Percentiles rank a stretch among this genome's conserved stretches.
Evolutionary conservation across 208 protist genomes (phyloP).

Genomic region (Herpetomonas tarakana): DNA sequence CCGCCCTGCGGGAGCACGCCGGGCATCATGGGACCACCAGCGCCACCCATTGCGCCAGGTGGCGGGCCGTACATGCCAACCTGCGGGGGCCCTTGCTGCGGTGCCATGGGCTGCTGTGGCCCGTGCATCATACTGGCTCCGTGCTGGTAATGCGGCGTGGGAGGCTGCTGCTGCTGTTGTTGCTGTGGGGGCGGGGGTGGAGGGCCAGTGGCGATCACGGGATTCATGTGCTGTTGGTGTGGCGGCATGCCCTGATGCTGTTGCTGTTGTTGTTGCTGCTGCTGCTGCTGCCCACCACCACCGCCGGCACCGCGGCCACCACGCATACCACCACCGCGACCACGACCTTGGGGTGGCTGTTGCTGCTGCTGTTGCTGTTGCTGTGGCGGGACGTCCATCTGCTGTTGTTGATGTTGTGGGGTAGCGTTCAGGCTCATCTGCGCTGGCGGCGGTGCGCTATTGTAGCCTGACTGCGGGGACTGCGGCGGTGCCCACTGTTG

Average conservation of each 20-base stretch:
- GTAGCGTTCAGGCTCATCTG: not conserved
- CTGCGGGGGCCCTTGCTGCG: not conserved
- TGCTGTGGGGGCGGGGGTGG: slow-evolving; percentile 11
- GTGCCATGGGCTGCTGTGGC: not conserved
- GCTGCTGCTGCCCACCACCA: slow-evolving; percentile 17
- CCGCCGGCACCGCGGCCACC: no score
- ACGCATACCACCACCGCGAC: no score
- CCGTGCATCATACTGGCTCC: not conserved
- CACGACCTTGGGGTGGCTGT: slow-evolving; percentile 17
- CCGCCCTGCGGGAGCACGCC: slow-evolving; percentile 5
- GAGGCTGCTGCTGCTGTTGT: slow-evolving; percentile 9
- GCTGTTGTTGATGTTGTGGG: slow-evolving; percentile 21
- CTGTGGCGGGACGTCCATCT: slow-evolving; percentile 33
- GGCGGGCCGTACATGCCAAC: slow-evolving; percentile 3
- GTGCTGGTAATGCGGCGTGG: not conserved
- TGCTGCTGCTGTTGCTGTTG: slow-evolving; percentile 29
- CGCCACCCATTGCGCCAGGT: not conserved
- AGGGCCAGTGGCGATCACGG: not conserved
- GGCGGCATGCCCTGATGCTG: slow-evolving; percentile 19
- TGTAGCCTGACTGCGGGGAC: not conserved
- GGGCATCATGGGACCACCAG: not conserved
- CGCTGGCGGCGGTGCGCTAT: not conserved
- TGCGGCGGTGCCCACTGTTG: not conserved
- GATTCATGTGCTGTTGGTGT: slow-evolving; percentile 11
- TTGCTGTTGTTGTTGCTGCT: slow-evolving; percentile 15